phyloP scores from a whole-genome alignment of 2,329 filamentous ascomycete species.

The Claviceps arundinis region DNA sequence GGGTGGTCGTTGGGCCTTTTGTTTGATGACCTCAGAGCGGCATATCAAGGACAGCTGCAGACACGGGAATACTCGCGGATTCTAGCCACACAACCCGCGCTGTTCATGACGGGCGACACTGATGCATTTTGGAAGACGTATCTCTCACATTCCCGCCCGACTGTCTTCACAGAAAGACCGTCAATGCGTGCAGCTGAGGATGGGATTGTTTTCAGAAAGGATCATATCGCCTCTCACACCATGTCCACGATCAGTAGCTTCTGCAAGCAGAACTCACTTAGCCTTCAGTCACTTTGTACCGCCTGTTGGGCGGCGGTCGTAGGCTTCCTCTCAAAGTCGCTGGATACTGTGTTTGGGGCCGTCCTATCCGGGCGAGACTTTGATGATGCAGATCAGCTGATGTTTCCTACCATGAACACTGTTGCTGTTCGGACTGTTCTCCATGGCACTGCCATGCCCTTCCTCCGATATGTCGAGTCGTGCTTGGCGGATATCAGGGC shows the following conservation, averaged over 20 bases:
- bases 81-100: constrained; percentile 6
- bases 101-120: constrained; percentile 8
- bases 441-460: constrained; percentile 50
- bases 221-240: constrained; percentile 4
- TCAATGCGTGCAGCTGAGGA: not conserved
- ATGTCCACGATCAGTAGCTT: constrained; percentile 29
- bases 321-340: constrained; percentile 43
- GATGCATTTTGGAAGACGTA: constrained; percentile 58
- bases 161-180: constrained; percentile 14
- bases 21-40: constrained; percentile 54
- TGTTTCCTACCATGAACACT: constrained; percentile 91
- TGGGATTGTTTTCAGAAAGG: constrained; percentile 2
- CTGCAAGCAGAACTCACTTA: constrained; percentile 55
- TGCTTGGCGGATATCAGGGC: constrained; percentile 52
- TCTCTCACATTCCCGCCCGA: constrained; percentile 37
- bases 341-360: constrained; percentile 72
- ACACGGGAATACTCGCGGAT: constrained; percentile 25
- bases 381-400: constrained; percentile 49
- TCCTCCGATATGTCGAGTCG: constrained; percentile 62
- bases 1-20: constrained; percentile 70
- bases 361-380: constrained; percentile 77
- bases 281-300: constrained; percentile 63
- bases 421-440: constrained; percentile 61
- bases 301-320: constrained; percentile 63
- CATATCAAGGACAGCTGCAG: constrained; percentile 38